Conservation (phyloP, 2,329 filamentous ascomycete species). For the Cryphonectria carpinicola region DNA sequence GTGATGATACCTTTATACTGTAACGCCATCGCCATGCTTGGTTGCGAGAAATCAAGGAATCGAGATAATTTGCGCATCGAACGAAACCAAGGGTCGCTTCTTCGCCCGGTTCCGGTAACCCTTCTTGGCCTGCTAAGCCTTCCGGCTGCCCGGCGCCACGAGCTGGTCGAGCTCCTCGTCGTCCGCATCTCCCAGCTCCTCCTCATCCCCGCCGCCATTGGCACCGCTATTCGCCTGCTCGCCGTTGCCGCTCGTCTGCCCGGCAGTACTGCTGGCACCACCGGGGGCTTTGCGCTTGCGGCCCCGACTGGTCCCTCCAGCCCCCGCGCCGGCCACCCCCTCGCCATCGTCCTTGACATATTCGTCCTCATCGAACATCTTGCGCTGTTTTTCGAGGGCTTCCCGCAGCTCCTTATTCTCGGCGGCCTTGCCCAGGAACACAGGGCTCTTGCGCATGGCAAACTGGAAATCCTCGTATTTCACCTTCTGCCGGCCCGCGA, state of each 20-base stretch:
- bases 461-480: conserved; percentile 99
- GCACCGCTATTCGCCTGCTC: conserved; percentile 13
- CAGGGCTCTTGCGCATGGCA: conserved; percentile 81
- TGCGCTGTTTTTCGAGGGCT: conserved; percentile 81
- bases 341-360: conserved; percentile 25
- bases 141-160: conserved; percentile 23
- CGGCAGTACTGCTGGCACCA: neutral
- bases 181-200: conserved; percentile 30
- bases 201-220: conserved; percentile 21
- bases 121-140: conserved; percentile 18
- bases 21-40: conserved; percentile 30
- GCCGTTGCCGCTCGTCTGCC: neutral
- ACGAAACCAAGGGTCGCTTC: conserved; percentile 16
- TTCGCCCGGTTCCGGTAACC: neutral
- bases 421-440: conserved; percentile 85
- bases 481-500: conserved; percentile 90
- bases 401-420: conserved; percentile 88
- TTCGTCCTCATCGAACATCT: conserved; percentile 72
- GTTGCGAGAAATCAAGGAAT: neutral
- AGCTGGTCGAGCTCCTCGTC: conserved; percentile 27
- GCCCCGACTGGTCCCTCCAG: conserved; percentile 14
- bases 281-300: conserved; percentile 23
- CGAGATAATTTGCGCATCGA: neutral
- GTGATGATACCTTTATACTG: neutral
- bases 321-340: neutral